phyloP scores from a whole-genome alignment of 2,329 filamentous ascomycete species.

The Keithomyces neogunnii region DNA sequence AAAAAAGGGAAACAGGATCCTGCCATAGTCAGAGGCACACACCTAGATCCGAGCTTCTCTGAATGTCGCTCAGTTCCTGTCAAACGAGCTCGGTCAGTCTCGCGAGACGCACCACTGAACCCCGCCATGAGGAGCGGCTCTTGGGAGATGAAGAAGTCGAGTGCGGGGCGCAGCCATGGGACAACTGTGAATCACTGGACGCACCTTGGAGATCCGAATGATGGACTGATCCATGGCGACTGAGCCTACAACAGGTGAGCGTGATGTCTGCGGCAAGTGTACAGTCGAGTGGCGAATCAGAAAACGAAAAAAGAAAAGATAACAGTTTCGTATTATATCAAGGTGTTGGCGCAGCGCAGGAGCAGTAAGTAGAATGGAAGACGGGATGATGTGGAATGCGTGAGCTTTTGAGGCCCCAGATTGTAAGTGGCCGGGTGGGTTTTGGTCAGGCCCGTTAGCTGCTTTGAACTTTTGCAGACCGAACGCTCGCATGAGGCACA shows the following conservation, averaged over 20 bases:
- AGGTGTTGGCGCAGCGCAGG: too few species aligned
- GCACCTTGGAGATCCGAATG: conserved; percentile 75
- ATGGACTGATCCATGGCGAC: conserved; percentile 64
- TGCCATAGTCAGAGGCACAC: conserved; percentile 25
- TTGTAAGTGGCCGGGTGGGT: neutral
- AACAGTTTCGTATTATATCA: neutral
- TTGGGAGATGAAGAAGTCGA: neutral
- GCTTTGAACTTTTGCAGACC: too few species aligned
- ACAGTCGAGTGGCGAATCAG: neutral
- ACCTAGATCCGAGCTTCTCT: conserved; percentile 79
- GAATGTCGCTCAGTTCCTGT: conserved; percentile 78
- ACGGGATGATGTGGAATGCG: too few species aligned
- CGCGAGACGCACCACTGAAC: neutral
- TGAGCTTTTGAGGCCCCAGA: too few species aligned
- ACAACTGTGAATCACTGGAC: conserved; percentile 5
- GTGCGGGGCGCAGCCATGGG: conserved; percentile 4
- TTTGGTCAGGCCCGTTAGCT: too few species aligned
- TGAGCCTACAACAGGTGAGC: neutral
- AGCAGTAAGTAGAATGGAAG: too few species aligned
- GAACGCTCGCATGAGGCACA: too few species aligned
- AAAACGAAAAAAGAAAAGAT: neutral
- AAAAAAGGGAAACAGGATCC: neutral
- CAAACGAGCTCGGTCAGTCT: conserved; percentile 8
- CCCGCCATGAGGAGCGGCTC: neutral
- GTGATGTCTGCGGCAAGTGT: neutral